Evolutionary conservation across 1,284 basidiomycete species (phyloP), one percentile per base, ranked within the genome.

Genomic region (Papiliotrema fonsecae): DNA sequence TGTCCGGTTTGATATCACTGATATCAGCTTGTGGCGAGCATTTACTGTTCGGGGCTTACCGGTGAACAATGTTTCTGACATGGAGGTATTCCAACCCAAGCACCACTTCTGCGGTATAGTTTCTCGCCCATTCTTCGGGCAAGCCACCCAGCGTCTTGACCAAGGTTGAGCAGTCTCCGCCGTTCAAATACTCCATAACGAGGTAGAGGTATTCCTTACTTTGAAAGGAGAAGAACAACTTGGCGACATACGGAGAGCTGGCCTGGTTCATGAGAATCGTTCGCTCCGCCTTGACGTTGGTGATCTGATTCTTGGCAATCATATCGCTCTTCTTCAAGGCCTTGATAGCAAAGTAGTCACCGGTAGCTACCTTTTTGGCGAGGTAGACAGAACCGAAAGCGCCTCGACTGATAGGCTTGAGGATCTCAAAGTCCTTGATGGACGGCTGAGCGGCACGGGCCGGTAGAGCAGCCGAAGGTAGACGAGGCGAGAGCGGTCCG

Each of bases 301-400:
- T 98, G 73, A 99, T 96, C 75, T 99, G 96, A 77, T 98, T 98
- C 81, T 99, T 99, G 41, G 96, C 91, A 68, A 99, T 97, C 96
- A 99, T 99, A 76, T 99, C 96, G 25, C 92, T 90, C 78, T 99
- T 99, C 77, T 96, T 97, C 61, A 98, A 76, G 28, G 97, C 92
- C 76, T 99, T 99, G 82, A 99, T 96, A 25, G 96, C 96, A 75
- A 87, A 99, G 75, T 97, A 97, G 74, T 98, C 96, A 46, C 96
- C 96, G 1, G 96, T 98, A 4, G 83, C 87, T 61, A 91, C 92
- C 80, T 99, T 99, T 77, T 94, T 96, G 28, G 96, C 90, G 32
- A 99, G 80, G 73, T 96, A 99, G 42, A 99, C 96, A 14, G 92
- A 94, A 13, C 96, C 96, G 66, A 97, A 99, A 2, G 96, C 96